A percentile compares a stretch with the other conserved stretches of the same genome.
phyloP scores from a whole-genome alignment of 805 yeast genomes.

The Schizosaccharomyces osmophilus region DNA sequence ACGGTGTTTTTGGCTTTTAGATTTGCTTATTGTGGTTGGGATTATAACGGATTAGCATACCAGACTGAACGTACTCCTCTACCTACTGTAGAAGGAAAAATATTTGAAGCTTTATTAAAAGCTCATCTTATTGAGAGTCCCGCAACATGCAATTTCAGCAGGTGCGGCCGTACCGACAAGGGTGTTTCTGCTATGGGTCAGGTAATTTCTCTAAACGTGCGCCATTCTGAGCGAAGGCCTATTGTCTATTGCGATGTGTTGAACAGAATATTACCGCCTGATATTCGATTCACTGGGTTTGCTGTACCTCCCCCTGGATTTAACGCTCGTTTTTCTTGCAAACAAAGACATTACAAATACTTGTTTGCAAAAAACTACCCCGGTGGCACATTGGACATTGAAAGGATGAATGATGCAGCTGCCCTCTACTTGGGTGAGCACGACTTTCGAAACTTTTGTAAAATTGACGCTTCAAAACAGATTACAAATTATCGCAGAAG shows the following conservation, averaged over 20 bases:
- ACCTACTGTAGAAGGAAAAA: slow-evolving; percentile 65
- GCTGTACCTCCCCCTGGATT: slow-evolving; percentile 64
- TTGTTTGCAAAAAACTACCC: slow-evolving; percentile 23
- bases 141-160: slow-evolving; percentile 46
- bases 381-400: slow-evolving; percentile 26
- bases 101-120: slow-evolving; percentile 44
- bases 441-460: slow-evolving; percentile 87
- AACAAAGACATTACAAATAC: slow-evolving; percentile 66
- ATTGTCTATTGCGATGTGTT: slow-evolving; percentile 45
- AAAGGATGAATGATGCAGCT: slow-evolving; percentile 47
- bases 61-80: slow-evolving; percentile 49
- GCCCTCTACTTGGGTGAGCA: slow-evolving; percentile 39
- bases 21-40: slow-evolving; percentile 85
- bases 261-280: slow-evolving; percentile 56
- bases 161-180: slow-evolving; percentile 86
- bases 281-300: slow-evolving; percentile 59
- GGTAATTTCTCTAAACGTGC: slow-evolving; percentile 54
- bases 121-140: slow-evolving; percentile 35
- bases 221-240: slow-evolving; percentile 39
- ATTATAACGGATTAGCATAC: slow-evolving; percentile 69
- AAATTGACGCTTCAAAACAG: slow-evolving; percentile 82
- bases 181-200: slow-evolving; percentile 97
- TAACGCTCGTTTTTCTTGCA: slow-evolving; percentile 83
- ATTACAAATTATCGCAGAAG: slow-evolving; percentile 52
- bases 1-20: slow-evolving; percentile 31